phyloP scores from a whole-genome alignment of 768 basidiomycete genomes.

The Dacryopinax primogenitus region DNA sequence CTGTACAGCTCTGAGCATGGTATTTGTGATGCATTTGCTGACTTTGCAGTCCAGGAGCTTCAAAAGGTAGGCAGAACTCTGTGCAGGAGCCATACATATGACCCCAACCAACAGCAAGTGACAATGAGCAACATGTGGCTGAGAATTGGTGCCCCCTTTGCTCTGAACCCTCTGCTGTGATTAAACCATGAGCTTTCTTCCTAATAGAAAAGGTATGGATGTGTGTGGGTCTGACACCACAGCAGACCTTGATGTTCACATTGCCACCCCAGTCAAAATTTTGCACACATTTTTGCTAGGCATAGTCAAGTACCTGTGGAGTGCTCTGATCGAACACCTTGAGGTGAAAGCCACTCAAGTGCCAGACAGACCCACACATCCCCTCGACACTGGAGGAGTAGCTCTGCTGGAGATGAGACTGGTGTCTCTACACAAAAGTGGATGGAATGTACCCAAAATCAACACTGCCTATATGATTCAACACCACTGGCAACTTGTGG shows the following conservation, averaged over 20 bases:
- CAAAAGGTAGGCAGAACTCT: background rate
- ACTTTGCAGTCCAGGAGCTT: background rate
- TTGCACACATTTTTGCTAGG: slow-evolving; percentile 36
- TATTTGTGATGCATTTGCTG: background rate
- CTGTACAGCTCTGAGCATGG: background rate
- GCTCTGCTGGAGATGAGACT: background rate
- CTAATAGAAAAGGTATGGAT: background rate
- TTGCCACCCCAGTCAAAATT: slow-evolving; percentile 36
- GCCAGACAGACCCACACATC: background rate
- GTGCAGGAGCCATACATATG: background rate
- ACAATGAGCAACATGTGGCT: background rate
- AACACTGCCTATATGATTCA: background rate
- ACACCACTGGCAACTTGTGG: background rate
- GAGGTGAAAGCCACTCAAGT: slow-evolving; percentile 10
- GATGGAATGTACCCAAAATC: background rate
- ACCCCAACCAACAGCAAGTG: background rate
- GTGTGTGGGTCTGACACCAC: background rate
- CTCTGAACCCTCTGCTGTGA: background rate
- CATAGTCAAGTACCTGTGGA: slow-evolving; percentile 40
- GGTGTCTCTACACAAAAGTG: background rate
- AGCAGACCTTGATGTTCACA: slow-evolving; percentile 33
- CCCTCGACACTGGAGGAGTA: background rate
- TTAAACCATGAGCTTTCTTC: background rate
- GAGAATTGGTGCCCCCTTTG: background rate
- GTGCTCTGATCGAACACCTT: slow-evolving; percentile 23